Percentiles rank a stretch among this genome's conserved stretches.
These are phyloP conservation scores for Eurotiales sp. DNA, from an alignment of 2,329 filamentous ascomycete species.

Conservation along the genomic window DNA sequence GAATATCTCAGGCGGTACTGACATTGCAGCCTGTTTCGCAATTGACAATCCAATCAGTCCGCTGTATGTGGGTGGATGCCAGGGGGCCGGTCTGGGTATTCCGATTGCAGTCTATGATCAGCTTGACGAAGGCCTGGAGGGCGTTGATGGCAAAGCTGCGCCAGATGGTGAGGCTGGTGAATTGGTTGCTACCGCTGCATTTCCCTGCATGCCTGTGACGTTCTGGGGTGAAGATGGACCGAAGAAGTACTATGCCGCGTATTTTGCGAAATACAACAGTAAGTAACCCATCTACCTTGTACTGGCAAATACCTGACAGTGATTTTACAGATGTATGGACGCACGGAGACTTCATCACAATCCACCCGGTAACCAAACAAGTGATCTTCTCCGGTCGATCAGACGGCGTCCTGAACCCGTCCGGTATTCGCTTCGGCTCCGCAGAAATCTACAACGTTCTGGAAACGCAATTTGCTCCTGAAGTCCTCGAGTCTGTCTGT, in stretches of 20 bases:
- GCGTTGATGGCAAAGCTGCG: conserved; percentile 49
- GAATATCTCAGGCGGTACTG: conserved; percentile 75
- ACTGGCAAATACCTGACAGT: not conserved
- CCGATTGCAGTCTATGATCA: conserved; percentile 59
- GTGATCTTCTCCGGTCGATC: conserved; percentile 33
- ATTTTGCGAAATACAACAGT: conserved; percentile 59
- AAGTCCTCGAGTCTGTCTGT: conserved; percentile 69
- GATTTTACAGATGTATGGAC: conserved; percentile 61
- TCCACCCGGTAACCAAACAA: conserved; percentile 64
- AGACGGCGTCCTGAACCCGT: conserved; percentile 77
- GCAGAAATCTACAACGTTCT: conserved; percentile 76
- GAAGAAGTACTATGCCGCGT: conserved; percentile 50
- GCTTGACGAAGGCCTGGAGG: conserved; percentile 44
- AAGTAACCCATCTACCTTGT: not conserved
- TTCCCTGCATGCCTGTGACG: conserved; percentile 70
- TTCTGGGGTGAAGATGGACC: conserved; percentile 56
- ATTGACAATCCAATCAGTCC: conserved; percentile 65
- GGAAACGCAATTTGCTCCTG: conserved; percentile 53
- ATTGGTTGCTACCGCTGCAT: conserved; percentile 65
- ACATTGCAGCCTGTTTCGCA: conserved; percentile 52
- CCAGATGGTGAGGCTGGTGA: conserved; percentile 68
- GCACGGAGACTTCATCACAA: conserved; percentile 73
- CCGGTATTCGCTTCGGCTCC: conserved; percentile 73
- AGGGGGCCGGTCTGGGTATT: conserved; percentile 52
- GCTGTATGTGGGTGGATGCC: conserved; percentile 58